Conservation (phyloP, 2,329 filamentous ascomycete genomes). For the Pyricularia sp. region DNA sequence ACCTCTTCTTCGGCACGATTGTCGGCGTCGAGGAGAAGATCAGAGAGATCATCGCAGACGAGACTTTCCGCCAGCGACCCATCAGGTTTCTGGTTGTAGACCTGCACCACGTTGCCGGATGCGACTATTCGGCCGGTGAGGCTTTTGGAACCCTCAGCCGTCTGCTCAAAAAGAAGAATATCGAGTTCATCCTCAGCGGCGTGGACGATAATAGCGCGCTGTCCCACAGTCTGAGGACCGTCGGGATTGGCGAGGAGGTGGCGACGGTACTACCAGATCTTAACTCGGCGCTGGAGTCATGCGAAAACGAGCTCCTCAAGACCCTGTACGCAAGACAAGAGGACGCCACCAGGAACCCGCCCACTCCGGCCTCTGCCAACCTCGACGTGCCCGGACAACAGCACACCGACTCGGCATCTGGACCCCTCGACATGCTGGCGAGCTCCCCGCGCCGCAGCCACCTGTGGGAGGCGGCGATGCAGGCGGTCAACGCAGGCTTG, state of each 20-base stretch:
- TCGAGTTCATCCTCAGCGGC: constrained; percentile 72
- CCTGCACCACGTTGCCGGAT: constrained; percentile 74
- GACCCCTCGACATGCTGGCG: constrained; percentile 30
- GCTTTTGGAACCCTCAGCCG: constrained; percentile 88
- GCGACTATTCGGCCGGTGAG: constrained; percentile 93
- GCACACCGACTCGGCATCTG: background rate
- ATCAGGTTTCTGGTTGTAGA: constrained; percentile 88
- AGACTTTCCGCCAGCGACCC: constrained; percentile 61
- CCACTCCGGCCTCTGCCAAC: constrained; percentile 12
- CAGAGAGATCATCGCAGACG: constrained; percentile 66
- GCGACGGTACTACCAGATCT: constrained; percentile 78
- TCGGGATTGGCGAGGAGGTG: constrained; percentile 64
- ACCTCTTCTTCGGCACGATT: constrained; percentile 97
- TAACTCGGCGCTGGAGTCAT: constrained; percentile 85
- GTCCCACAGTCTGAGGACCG: constrained; percentile 66
- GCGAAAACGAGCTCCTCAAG: constrained; percentile 86
- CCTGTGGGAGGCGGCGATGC: constrained; percentile 64
- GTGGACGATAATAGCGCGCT: constrained; percentile 64
- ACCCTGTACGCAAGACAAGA: constrained; percentile 63
- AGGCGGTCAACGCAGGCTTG: constrained; percentile 52
- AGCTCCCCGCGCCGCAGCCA: constrained; percentile 73
- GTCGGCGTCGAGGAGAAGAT: constrained; percentile 89
- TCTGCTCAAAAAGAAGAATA: constrained; percentile 61
- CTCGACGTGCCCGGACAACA: constrained; percentile 33
- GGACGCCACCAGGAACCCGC: constrained; percentile 16